These are phyloP conservation scores for Dichotomopilus funicola DNA, from an alignment of 2,329 filamentous ascomycete genomes.

Conservation along the genomic window DNA sequence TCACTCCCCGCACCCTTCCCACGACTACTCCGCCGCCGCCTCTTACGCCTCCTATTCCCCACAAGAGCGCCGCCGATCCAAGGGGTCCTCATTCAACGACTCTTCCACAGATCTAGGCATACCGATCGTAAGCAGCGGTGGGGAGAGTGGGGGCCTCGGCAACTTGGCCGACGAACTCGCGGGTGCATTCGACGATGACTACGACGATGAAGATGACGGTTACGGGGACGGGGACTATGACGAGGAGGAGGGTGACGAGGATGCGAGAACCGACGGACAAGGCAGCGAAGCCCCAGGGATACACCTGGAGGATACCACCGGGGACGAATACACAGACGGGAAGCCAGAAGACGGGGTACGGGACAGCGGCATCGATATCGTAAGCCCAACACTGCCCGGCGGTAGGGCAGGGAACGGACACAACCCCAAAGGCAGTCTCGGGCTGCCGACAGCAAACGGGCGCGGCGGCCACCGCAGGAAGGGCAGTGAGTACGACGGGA, in stretches of 20 bases:
- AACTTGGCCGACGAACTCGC: slow-evolving; percentile 78
- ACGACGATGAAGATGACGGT: slow-evolving; percentile 44
- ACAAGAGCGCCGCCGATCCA: slow-evolving; percentile 41
- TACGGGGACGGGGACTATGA: slow-evolving; percentile 34
- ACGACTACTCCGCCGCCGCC: slow-evolving; percentile 39
- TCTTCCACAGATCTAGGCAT: slow-evolving; percentile 43
- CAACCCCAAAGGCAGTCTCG: slow-evolving; percentile 32
- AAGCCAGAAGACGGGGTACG: slow-evolving; percentile 27
- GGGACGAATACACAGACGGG: slow-evolving; percentile 13
- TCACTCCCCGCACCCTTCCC: slow-evolving; percentile 54
- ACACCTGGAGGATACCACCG: slow-evolving; percentile 29
- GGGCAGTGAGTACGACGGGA: slow-evolving; percentile 61
- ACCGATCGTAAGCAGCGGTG: slow-evolving; percentile 9
- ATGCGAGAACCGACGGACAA: slow-evolving; percentile 8
- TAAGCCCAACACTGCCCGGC: slow-evolving; percentile 21
- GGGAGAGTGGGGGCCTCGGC: slow-evolving; percentile 48
- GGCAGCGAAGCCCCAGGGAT: slow-evolving; percentile 29
- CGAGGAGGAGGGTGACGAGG: slow-evolving; percentile 17
- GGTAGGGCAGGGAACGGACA: slow-evolving; percentile 6
- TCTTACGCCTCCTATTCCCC: slow-evolving; percentile 40
- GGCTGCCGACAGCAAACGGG: slow-evolving; percentile 38
- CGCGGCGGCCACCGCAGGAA: slow-evolving; percentile 43
- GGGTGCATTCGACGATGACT: slow-evolving; percentile 58
- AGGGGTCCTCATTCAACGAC: slow-evolving; percentile 44
- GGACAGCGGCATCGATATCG: slow-evolving; percentile 40